Conservation (phyloP, 2,329 filamentous ascomycete species). For the Penicillium occitanis region DNA sequence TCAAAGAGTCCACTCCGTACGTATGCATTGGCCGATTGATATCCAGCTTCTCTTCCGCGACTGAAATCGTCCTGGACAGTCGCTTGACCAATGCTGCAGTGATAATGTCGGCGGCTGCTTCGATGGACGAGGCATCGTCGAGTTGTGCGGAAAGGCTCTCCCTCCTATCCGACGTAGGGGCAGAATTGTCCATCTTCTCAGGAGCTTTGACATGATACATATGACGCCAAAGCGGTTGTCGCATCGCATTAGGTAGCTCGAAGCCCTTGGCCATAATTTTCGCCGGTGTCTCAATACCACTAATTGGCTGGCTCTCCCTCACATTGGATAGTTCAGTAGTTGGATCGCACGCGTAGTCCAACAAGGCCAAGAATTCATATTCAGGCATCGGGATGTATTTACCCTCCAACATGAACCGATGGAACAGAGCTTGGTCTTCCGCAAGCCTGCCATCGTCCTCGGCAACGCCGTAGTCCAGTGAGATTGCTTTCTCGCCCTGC, state of each 20-base stretch:
- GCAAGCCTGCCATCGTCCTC: not conserved
- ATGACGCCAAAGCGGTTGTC: not conserved
- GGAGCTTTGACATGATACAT: not conserved
- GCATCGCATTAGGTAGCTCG: not conserved
- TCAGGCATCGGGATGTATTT: conserved; percentile 13
- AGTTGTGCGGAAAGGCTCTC: not conserved
- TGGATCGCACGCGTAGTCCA: not conserved
- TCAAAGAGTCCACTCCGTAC: not conserved
- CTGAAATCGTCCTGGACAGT: not conserved
- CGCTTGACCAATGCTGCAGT: not conserved
- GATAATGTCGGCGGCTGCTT: not conserved
- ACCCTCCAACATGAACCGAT: conserved; percentile 11
- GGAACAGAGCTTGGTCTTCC: conserved; percentile 6
- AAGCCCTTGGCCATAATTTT: not conserved
- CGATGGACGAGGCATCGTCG: not conserved
- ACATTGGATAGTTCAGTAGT: not conserved
- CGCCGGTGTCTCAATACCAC: not conserved
- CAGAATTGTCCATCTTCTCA: not conserved
- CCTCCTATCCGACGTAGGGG: not conserved
- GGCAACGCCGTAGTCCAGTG: not conserved
- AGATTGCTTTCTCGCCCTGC: not conserved
- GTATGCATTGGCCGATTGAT: not conserved
- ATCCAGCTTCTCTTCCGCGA: not conserved
- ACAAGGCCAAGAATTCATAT: conserved; percentile 9
- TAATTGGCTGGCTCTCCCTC: not conserved